Evolutionary conservation across 108 stramenopile species (phyloP).

Genomic region (Nitzschia inconspicua): DNA sequence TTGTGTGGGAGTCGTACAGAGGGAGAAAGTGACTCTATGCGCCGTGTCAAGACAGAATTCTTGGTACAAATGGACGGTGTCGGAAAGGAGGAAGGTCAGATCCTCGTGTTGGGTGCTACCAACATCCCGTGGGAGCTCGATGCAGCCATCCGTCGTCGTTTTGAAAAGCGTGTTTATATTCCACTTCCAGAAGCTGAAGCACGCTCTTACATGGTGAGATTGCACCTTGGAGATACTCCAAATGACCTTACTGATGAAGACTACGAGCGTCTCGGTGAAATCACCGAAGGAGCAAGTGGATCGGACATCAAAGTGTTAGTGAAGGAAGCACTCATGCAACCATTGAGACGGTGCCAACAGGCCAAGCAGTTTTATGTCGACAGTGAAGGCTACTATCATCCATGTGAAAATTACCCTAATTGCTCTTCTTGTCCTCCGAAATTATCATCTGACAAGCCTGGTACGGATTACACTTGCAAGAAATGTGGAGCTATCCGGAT

Average conservation of each 20-base stretch:
- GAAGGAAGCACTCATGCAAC: slow-evolving; percentile 98
- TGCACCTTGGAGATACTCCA: slow-evolving; percentile 91
- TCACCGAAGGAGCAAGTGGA: slow-evolving; percentile 87
- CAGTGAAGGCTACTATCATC: slow-evolving; percentile 54
- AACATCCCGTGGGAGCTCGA: slow-evolving; percentile 99
- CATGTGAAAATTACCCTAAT: slow-evolving; percentile 85
- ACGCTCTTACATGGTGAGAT: slow-evolving; percentile 87
- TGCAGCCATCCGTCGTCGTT: slow-evolving; percentile 98
- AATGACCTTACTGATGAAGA: slow-evolving; percentile 81
- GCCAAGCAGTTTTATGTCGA: slow-evolving; percentile 89
- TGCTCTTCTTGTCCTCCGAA: slow-evolving; percentile 91
- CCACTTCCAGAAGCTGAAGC: slow-evolving; percentile 92
- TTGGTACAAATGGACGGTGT: slow-evolving; percentile 99
- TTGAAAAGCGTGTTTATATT: slow-evolving; percentile 99
- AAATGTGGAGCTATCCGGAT: slow-evolving; percentile 87
- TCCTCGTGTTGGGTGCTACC: slow-evolving; percentile 93
- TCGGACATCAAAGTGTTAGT: slow-evolving; percentile 94
- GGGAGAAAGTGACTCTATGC: slow-evolving; percentile 88
- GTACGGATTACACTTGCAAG: slow-evolving; percentile 77
- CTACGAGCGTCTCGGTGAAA: slow-evolving; percentile 74
- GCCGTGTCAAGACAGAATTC: slow-evolving; percentile 98
- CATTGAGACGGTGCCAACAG: slow-evolving; percentile 89
- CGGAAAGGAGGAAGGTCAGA: slow-evolving; percentile 73
- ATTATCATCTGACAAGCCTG: slow-evolving; percentile 58
- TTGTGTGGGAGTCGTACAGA: slow-evolving; percentile 88